Evolutionary conservation across 2,329 filamentous ascomycete species (phyloP).

Genomic region (Sporothrix schenckii): DNA sequence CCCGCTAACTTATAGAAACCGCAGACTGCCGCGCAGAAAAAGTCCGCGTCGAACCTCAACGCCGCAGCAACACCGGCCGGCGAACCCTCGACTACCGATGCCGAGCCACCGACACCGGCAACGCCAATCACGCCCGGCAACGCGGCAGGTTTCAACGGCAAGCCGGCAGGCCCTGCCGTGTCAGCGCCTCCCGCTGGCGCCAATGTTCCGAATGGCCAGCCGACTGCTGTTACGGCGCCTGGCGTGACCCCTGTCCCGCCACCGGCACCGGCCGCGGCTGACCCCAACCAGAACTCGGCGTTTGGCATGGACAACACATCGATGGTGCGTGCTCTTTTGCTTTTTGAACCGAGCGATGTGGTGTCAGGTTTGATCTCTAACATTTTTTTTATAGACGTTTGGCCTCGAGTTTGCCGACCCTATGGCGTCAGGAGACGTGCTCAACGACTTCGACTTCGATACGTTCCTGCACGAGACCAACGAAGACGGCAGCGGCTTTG

Average conservation of each 20-base stretch:
- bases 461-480: slow-evolving; percentile 66
- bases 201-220: slow-evolving; percentile 49
- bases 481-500: slow-evolving; percentile 54
- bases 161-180: slow-evolving; percentile 45
- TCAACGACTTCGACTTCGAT: slow-evolving; percentile 70
- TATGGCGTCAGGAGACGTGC: slow-evolving; percentile 57
- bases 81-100: slow-evolving; percentile 55
- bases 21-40: slow-evolving; percentile 64
- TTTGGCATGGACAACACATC: slow-evolving; percentile 51
- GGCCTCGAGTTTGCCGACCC: slow-evolving; percentile 61
- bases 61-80: slow-evolving; percentile 59
- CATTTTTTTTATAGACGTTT: slow-evolving; percentile 44
- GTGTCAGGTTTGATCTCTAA: background rate
- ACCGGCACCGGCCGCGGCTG: slow-evolving; percentile 47
- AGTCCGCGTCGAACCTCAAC: slow-evolving; percentile 59
- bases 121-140: slow-evolving; percentile 67
- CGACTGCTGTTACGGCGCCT: slow-evolving; percentile 50
- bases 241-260: slow-evolving; percentile 50
- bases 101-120: slow-evolving; percentile 62
- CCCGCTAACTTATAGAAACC: slow-evolving; percentile 33
- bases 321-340: slow-evolving; percentile 50
- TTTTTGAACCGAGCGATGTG: too few species aligned
- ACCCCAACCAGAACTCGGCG: slow-evolving; percentile 50
- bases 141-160: slow-evolving; percentile 52
- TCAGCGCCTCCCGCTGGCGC: slow-evolving; percentile 39